phyloP scores from a whole-genome alignment of 495 filamentous ascomycete species.

The Tuber magnatum region DNA sequence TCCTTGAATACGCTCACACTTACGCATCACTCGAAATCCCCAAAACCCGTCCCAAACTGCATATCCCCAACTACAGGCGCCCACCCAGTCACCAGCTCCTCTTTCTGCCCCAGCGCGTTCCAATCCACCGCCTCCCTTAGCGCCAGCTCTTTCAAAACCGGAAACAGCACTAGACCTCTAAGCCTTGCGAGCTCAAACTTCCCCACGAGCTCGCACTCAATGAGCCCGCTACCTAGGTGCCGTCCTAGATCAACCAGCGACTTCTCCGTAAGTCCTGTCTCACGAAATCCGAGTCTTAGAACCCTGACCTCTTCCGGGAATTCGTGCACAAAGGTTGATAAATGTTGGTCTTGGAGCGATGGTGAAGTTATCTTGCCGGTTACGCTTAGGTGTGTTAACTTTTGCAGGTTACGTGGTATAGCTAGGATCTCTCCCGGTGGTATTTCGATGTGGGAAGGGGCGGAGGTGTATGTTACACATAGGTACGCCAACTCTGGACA shows the following conservation, averaged over 20 bases:
- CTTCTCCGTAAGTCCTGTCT: background rate
- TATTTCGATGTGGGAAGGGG: background rate
- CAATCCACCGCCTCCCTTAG: background rate
- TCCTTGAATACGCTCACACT: background rate
- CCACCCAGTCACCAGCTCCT: background rate
- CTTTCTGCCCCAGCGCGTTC: background rate
- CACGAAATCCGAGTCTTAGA: background rate
- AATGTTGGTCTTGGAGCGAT: background rate
- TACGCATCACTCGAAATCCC: background rate
- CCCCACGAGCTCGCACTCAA: background rate
- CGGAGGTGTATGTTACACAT: background rate
- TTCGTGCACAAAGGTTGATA: background rate
- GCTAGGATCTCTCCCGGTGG: background rate
- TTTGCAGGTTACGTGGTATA: background rate
- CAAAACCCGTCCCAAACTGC: background rate
- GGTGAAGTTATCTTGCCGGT: background rate
- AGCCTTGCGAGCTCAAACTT: background rate
- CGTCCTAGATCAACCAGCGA: background rate
- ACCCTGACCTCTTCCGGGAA: background rate
- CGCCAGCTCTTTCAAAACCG: background rate
- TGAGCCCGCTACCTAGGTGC: background rate
- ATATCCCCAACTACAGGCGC: background rate
- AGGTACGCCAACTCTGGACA: conserved; percentile 2
- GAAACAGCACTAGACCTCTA: background rate
- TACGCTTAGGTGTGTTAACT: background rate